phyloP scores from a whole-genome alignment of 306 rosid genomes.

The Macrotyloma uniflorum region DNA sequence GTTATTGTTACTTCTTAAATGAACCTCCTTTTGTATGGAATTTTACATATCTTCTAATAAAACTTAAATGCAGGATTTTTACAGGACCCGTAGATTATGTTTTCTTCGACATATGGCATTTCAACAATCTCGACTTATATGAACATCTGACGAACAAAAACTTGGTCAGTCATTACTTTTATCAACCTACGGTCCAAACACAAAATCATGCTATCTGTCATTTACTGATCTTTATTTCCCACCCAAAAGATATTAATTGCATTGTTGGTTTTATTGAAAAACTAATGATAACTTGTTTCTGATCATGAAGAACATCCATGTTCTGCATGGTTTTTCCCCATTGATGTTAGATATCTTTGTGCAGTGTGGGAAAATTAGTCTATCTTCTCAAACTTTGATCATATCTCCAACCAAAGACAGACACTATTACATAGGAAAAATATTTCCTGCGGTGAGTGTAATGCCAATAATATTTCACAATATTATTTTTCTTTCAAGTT shows the following conservation, averaged over 20 bases:
- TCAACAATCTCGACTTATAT: constrained; percentile 19
- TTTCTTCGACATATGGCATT: neutral
- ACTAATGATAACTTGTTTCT: neutral
- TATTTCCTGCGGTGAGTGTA: constrained; percentile 37
- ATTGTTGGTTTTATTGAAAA: neutral
- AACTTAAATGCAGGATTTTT: constrained; percentile 18
- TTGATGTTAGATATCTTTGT: neutral
- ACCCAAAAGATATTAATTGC: neutral
- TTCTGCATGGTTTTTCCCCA: neutral
- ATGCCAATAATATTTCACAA: neutral
- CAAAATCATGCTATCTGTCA: neutral
- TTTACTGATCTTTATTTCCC: neutral
- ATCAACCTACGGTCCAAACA: neutral
- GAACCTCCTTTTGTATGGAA: neutral
- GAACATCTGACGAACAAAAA: neutral
- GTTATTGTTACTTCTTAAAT: neutral
- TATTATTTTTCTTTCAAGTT: neutral
- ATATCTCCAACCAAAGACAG: neutral
- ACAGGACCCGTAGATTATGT: neutral
- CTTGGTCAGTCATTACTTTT: constrained; percentile 8
- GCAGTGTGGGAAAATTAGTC: constrained; percentile 33
- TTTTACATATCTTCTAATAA: neutral
- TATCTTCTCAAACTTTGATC: constrained; percentile 5
- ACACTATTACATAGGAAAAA: constrained; percentile 20
- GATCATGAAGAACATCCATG: neutral